Conservation (phyloP, 306 rosid species). For the Acacia acuminata region DNA sequence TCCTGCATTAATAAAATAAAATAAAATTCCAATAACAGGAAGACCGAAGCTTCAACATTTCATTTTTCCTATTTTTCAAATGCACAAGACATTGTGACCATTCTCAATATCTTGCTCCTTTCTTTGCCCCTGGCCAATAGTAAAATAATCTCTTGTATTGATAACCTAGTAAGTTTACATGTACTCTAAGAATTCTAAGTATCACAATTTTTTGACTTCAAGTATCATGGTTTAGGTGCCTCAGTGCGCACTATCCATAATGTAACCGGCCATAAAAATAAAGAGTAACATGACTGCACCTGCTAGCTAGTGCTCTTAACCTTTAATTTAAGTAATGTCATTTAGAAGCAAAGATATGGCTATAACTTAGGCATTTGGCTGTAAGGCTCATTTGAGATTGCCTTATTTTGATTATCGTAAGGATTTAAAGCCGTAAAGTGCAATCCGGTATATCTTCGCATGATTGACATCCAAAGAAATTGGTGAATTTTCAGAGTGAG, state of each 20-base stretch:
- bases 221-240: not conserved
- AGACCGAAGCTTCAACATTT: not conserved
- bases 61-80: not conserved
- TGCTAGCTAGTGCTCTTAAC: not conserved
- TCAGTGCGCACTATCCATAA: not conserved
- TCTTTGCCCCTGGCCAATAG: not conserved
- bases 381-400: not conserved
- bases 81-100: not conserved
- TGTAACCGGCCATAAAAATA: not conserved
- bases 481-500: not conserved
- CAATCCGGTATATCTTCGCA: not conserved
- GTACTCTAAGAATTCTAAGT: not conserved
- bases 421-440: not conserved
- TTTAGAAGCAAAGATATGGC: not conserved
- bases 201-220: not conserved
- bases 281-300: not conserved
- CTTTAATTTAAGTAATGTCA: not conserved
- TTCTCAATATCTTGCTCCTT: not conserved
- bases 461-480: not conserved
- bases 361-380: not conserved
- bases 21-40: not conserved
- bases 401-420: not conserved
- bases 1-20: not conserved
- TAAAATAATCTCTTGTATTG: not conserved
- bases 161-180: not conserved